phyloP scores from a whole-genome alignment of 306 rosid genomes.

The Astragalus membranaceus region DNA sequence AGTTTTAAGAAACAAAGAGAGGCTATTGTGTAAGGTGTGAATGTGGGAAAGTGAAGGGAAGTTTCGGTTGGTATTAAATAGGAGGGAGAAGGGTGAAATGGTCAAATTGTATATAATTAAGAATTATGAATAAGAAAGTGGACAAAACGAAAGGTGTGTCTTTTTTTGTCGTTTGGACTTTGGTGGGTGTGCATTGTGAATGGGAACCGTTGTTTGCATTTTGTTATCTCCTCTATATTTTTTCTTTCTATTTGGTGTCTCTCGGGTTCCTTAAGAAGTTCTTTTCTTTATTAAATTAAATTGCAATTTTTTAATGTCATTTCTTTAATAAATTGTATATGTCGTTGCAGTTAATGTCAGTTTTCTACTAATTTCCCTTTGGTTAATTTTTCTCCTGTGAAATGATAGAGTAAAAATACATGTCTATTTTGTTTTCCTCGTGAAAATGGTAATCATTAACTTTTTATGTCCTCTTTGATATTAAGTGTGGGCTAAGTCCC shows the following conservation, averaged over 20 bases:
- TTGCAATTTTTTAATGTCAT: neutral
- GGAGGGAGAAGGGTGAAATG: conserved; percentile 20
- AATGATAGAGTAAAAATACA: too few species aligned
- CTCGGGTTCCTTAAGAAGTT: neutral
- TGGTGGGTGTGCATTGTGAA: conserved; percentile 15
- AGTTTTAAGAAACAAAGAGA: neutral
- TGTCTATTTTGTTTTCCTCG: too few species aligned
- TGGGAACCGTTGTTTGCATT: conserved; percentile 9
- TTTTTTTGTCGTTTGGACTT: conserved; percentile 7
- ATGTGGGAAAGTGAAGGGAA: conserved; percentile 24
- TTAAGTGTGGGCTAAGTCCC: too few species aligned
- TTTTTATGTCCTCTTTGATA: too few species aligned
- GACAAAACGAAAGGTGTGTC: conserved; percentile 10
- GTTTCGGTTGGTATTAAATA: conserved; percentile 29
- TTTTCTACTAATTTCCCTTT: neutral
- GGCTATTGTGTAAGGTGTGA: neutral
- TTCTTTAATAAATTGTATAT: neutral
- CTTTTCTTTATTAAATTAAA: neutral
- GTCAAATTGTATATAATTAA: conserved; percentile 12
- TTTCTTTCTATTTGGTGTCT: neutral
- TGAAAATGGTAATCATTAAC: too few species aligned
- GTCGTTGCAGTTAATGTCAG: neutral
- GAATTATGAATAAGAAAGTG: conserved; percentile 21
- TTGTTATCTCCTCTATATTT: neutral
- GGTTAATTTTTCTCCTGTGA: too few species aligned